A percentile compares a stretch with the other conserved stretches of the same genome.
Evolutionary conservation across 257 asterid genomes (phyloP).

Genomic region (Lycium barbarum): DNA sequence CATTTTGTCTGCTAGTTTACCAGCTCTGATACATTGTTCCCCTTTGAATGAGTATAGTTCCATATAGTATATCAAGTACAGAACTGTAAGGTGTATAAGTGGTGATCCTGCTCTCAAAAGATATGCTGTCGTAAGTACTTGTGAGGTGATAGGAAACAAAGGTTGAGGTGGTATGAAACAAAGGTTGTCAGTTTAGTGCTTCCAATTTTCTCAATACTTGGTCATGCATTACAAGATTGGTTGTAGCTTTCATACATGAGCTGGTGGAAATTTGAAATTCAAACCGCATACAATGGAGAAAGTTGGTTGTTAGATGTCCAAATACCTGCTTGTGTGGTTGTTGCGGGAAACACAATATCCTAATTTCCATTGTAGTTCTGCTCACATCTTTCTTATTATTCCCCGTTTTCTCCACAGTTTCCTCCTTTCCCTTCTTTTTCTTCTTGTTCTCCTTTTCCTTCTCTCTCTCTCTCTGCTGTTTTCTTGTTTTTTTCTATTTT

Average conservation of each 20-base stretch:
- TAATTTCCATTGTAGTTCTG: not conserved
- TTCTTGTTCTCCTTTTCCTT: not conserved
- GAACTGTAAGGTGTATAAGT: not conserved
- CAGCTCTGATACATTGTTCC: not conserved
- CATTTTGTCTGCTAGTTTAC: slow-evolving; percentile 23
- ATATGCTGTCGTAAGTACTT: not conserved
- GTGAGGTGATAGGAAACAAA: not conserved
- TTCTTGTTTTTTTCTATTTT: not conserved
- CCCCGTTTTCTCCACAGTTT: slow-evolving; percentile 1
- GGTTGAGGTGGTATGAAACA: not conserved
- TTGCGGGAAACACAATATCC: slow-evolving; percentile 17
- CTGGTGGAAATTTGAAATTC: not conserved
- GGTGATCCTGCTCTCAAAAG: slow-evolving; percentile 10
- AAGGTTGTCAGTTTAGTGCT: slow-evolving; percentile 20
- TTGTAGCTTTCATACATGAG: not conserved
- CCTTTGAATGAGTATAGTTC: slow-evolving; percentile 23
- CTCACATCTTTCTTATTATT: not conserved
- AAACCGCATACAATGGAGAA: not conserved
- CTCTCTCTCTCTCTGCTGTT: not conserved
- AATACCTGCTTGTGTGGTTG: not conserved
- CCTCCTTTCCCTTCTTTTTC: not conserved
- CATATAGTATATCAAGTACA: not conserved
- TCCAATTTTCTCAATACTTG: slow-evolving; percentile 11
- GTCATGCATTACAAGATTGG: not conserved
- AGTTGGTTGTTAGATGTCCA: not conserved